Percentiles rank a stretch among this genome's conserved stretches.
phyloP scores from a whole-genome alignment of 1,284 basidiomycete species.

The Fomitiporia mediterranea region DNA sequence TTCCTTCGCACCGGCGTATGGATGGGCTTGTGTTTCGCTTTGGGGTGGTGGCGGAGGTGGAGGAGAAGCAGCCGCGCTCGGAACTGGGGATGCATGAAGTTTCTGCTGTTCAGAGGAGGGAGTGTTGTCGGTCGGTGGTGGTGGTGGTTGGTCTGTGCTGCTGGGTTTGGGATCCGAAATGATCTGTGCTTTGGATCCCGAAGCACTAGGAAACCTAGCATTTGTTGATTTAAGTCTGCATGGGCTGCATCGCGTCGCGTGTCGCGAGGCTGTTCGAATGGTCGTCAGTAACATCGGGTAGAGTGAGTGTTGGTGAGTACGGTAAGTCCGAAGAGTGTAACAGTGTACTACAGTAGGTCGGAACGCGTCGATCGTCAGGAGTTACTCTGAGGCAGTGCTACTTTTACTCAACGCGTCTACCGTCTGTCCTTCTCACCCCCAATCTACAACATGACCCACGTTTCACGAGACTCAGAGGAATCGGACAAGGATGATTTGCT shows the following conservation, averaged over 20 bases:
- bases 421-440: neutral
- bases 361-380: constrained; percentile 2
- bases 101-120: neutral
- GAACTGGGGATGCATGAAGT: neutral
- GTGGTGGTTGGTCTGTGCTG: neutral
- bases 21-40: constrained; percentile 19
- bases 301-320: neutral
- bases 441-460: neutral
- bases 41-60: constrained; percentile 2
- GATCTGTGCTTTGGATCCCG: constrained; percentile 5
- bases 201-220: constrained; percentile 11
- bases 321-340: neutral
- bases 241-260: neutral
- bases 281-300: constrained; percentile 11
- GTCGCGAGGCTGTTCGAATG: neutral
- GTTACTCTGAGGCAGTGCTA: constrained; percentile 5
- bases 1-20: constrained; percentile 19
- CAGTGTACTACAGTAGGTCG: neutral
- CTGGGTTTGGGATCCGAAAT: constrained; percentile 7
- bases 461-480: neutral
- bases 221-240: constrained; percentile 9
- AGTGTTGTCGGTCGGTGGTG: neutral
- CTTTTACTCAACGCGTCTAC: neutral
- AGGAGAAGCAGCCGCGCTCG: neutral
- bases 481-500: constrained; percentile 38